Evolutionary conservation across 129 eudicot genomes (phyloP), one percentile per base, ranked within the genome.

Genomic region (Helichrysum umbraculigerum): DNA sequence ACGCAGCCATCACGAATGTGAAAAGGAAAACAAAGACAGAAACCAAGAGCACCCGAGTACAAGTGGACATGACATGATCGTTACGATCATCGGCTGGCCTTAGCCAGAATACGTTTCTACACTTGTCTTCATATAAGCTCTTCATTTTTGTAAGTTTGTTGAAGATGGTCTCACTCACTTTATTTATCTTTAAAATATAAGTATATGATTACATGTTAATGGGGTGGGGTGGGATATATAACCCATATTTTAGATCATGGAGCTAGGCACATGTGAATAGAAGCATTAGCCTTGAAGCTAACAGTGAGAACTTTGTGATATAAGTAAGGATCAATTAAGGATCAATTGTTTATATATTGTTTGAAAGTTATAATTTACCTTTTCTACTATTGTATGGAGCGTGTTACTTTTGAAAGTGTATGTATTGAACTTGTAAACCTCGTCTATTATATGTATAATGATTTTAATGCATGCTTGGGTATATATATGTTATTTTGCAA

Each of bases 221-320:
- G 58, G 41, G 58, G 9, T 16, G 30, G 78, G 41, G 29, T 32
- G 59, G 34, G 16, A 3, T 44, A 25, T 25, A 25, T 25, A 32
- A 33, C 35, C 30, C 64, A 50, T 75, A 52, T 44, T 30, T 42
- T 4, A 47, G 65, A 47, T 14, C 62, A 75, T 47, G 30, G 16
- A 30, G 65, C 7, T 64, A 42, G 51, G 21, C 21, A 64, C 79
- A 50, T 65, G 72, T 75, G 72, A 75, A 14, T 64, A 44, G 29
- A 64, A 47, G 71, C 50, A 63, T 29, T 32, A 58, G 63, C 20
- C 17, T 29, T 65, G 19, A 47, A 50, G 52, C 62, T 50, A 47
- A 70, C 15, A 50, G 74, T 28, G 74, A 41, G 51, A 35, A 6
- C 25, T 47, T 47, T 41, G 78, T 61, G 59, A 41, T 39, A 0